These are phyloP conservation scores for Sungouiozyma ichnusensis DNA, from an alignment of 805 yeast genomes.

Conservation along the genomic window DNA sequence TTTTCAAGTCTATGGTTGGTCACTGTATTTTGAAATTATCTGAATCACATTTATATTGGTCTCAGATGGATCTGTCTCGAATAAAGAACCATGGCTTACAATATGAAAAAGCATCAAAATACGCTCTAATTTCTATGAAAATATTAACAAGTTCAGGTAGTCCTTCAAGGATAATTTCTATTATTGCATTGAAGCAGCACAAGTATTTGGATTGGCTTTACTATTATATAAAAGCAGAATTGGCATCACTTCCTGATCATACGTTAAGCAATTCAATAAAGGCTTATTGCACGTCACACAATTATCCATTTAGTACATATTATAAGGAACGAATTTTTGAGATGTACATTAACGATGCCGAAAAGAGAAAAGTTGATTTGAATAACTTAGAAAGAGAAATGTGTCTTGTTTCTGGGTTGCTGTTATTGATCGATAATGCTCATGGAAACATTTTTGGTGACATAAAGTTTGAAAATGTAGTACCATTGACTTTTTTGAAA, in stretches of 20 bases:
- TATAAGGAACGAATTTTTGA: conserved; percentile 29
- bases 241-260: conserved; percentile 32
- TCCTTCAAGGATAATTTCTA: neutral
- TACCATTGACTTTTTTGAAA: conserved; percentile 3
- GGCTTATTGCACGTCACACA: conserved; percentile 27
- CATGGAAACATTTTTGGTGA: neutral
- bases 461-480: neutral
- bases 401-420: conserved; percentile 9
- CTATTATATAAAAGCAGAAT: conserved; percentile 36
- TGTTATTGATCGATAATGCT: neutral
- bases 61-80: conserved; percentile 7
- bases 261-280: conserved; percentile 12
- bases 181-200: conserved; percentile 9
- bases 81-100: neutral
- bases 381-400: conserved; percentile 15
- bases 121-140: neutral
- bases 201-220: conserved; percentile 48
- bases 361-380: conserved; percentile 16
- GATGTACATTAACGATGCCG: conserved; percentile 54
- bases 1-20: neutral
- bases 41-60: conserved; percentile 8
- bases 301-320: neutral
- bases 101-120: neutral
- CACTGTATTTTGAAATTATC: conserved; percentile 2
- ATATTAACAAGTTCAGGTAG: neutral